These are phyloP conservation scores for Lachancea kluyveri DNA, from an alignment of 805 yeast species.

Conservation along the genomic window DNA sequence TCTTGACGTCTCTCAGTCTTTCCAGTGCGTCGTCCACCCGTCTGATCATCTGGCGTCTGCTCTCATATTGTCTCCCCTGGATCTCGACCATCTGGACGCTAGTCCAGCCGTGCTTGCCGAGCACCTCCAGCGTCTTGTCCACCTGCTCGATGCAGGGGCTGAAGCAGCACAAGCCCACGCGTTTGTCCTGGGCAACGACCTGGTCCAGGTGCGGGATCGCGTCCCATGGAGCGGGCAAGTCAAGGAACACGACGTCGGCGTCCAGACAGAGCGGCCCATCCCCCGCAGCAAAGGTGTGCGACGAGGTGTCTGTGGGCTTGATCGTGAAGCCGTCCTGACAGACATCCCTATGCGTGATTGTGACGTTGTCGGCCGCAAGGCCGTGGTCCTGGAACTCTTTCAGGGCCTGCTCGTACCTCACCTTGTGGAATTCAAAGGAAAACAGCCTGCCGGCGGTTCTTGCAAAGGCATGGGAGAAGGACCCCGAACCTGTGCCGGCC, in stretches of 20 bases:
- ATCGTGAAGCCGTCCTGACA: constrained; percentile 79
- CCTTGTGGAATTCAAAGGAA: constrained; percentile 89
- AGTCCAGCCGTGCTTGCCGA: constrained; percentile 75
- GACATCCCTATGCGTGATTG: constrained; percentile 85
- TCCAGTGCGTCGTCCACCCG: constrained; percentile 73
- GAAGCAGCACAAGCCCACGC: constrained; percentile 82
- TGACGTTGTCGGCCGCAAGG: constrained; percentile 43
- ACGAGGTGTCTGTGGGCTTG: constrained; percentile 24
- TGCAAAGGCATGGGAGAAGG: constrained; percentile 88
- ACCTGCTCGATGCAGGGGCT: constrained; percentile 99
- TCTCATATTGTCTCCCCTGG: constrained; percentile 79
- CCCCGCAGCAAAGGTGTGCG: constrained; percentile 17
- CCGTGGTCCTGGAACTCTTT: constrained; percentile 73
- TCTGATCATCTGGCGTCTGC: constrained; percentile 82
- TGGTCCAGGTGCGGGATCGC: constrained; percentile 71
- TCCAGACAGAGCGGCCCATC: constrained; percentile 32
- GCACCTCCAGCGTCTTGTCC: constrained; percentile 69
- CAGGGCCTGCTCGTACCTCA: constrained; percentile 72
- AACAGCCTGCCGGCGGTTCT: constrained; percentile 75
- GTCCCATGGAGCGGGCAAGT: constrained; percentile 94
- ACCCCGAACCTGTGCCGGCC: constrained; percentile 98
- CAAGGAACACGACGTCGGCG: constrained; percentile 78
- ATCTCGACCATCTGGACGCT: constrained; percentile 89
- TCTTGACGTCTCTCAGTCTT: constrained; percentile 72
- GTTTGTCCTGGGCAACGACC: constrained; percentile 48